Evolutionary conservation across 345 rosid genomes (phyloP).

Genomic region (Lepidium africanum): DNA sequence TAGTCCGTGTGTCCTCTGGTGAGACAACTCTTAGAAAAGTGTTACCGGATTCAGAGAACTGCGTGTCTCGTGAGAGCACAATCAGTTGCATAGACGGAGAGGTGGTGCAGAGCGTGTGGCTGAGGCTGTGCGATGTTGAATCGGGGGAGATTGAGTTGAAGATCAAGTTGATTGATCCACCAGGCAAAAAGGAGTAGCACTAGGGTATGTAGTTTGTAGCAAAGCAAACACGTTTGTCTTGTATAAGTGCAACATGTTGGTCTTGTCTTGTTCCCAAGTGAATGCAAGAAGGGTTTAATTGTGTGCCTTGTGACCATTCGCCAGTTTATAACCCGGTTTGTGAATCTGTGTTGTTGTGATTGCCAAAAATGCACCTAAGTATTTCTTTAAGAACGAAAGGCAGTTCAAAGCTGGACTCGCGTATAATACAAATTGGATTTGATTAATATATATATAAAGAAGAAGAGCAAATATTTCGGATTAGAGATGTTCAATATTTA

Average conservation of each 20-base stretch:
- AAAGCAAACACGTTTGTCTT: background rate
- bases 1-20: slow-evolving; percentile 56
- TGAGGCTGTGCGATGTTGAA: slow-evolving; percentile 72
- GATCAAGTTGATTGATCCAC: slow-evolving; percentile 51
- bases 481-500: no score
- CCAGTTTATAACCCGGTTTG: slow-evolving; percentile 1
- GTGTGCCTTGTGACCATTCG: slow-evolving; percentile 1
- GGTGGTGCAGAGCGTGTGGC: slow-evolving; percentile 86
- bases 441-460: no score
- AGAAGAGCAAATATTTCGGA: no score
- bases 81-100: slow-evolving; percentile 66
- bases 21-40: slow-evolving; percentile 74
- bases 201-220: slow-evolving; percentile 18
- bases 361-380: no score
- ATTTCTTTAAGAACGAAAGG: no score
- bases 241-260: slow-evolving; percentile 8
- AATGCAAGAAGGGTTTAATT: background rate
- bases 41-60: slow-evolving; percentile 70
- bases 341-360: background rate
- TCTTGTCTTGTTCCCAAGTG: background rate
- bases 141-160: slow-evolving; percentile 92
- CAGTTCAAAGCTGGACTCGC: no score
- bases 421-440: no score
- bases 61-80: slow-evolving; percentile 73
- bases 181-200: slow-evolving; percentile 16